Conservation (phyloP, 2,329 filamentous ascomycete genomes). For the Chalaropsis thielavioides region DNA sequence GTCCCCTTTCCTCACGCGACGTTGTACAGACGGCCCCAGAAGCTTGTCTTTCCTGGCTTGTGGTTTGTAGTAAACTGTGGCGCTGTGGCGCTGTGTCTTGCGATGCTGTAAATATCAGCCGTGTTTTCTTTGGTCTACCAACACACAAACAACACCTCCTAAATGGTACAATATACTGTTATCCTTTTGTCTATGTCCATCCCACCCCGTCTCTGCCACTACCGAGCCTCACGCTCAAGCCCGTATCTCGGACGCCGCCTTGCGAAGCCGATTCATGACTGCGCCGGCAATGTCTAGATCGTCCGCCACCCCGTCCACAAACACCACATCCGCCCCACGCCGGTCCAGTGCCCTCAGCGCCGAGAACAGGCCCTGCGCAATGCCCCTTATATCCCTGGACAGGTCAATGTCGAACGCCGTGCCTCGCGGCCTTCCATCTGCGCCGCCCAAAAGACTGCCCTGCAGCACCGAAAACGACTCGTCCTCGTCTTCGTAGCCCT, state of each 20-base stretch:
- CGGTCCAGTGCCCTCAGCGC: constrained; percentile 75
- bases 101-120: not conserved
- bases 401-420: constrained; percentile 56
- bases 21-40: not conserved
- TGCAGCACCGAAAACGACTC: constrained; percentile 29
- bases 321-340: constrained; percentile 64
- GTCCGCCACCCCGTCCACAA: constrained; percentile 76
- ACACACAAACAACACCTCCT: not conserved
- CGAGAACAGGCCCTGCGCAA: constrained; percentile 79
- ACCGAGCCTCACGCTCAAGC: constrained; percentile 23
- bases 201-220: not conserved
- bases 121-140: not conserved
- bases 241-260: constrained; percentile 52
- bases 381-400: constrained; percentile 53
- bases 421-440: constrained; percentile 25
- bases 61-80: not conserved
- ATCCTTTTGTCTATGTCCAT: constrained; percentile 5
- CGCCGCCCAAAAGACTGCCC: constrained; percentile 27
- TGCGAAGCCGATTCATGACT: constrained; percentile 70
- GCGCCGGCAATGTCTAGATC: constrained; percentile 72
- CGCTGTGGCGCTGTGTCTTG: not conserved
- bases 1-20: not conserved
- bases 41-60: not conserved
- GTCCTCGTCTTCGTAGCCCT: constrained; percentile 22
- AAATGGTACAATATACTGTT: not conserved